These are phyloP conservation scores for Kewa caespitosa DNA, from an alignment of 179 eudicot genomes.

Conservation along the genomic window DNA sequence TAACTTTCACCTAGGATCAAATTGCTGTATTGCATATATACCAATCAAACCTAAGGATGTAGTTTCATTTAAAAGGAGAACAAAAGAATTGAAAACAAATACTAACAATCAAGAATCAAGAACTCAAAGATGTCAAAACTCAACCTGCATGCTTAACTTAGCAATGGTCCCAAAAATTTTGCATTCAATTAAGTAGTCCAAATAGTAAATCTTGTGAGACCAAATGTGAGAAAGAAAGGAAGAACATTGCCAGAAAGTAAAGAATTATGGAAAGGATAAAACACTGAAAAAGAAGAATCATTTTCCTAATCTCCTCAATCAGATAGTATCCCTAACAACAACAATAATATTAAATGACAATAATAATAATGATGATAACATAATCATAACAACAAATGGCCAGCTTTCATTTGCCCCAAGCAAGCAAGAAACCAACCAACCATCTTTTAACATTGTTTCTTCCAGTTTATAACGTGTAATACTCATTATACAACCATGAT, in stretches of 20 bases:
- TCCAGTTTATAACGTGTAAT: constrained; percentile 5
- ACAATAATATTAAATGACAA: not conserved
- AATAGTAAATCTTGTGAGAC: constrained; percentile 1
- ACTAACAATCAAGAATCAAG: too few relatives aligned
- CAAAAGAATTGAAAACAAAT: too few relatives aligned
- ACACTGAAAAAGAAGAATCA: constrained; percentile 6
- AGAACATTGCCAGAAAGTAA: constrained; percentile 14
- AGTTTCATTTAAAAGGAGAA: too few relatives aligned
- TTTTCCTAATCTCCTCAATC: too few relatives aligned
- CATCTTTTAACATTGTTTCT: not conserved
- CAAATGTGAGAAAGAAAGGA: not conserved
- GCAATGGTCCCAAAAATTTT: constrained; percentile 16
- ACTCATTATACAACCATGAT: constrained; percentile 21
- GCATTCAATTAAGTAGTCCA: not conserved
- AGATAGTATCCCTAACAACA: not conserved
- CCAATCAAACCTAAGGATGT: too few relatives aligned
- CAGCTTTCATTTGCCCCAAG: not conserved
- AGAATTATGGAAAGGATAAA: constrained; percentile 12
- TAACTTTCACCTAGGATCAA: too few relatives aligned
- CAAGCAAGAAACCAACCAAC: too few relatives aligned
- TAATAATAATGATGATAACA: not conserved
- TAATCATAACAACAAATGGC: not conserved
- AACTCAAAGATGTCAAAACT: too few relatives aligned
- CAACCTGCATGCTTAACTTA: too few relatives aligned
- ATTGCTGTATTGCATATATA: too few relatives aligned